phyloP scores from a whole-genome alignment of 2,329 filamentous ascomycete genomes.

The Ophiognomonia clavigignenti-juglandacearum region DNA sequence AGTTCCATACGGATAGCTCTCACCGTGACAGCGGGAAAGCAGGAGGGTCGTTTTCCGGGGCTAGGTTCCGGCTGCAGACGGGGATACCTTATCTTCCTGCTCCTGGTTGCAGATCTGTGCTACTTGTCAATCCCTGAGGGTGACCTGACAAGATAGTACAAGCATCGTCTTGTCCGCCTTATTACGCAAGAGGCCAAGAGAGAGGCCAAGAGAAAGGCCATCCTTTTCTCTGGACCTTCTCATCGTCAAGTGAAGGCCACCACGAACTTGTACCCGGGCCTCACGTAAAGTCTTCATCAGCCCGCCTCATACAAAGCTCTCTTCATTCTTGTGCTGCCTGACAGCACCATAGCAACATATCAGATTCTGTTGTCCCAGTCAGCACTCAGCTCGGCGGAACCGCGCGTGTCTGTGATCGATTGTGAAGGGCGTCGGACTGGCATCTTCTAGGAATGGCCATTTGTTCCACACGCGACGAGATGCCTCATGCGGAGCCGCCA shows the following conservation, averaged over 20 bases:
- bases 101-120: conserved; percentile 3
- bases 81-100: conserved; percentile 13
- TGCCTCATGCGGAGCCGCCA: conserved; percentile 27
- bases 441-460: conserved; percentile 16
- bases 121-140: neutral
- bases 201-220: no score
- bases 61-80: conserved; percentile 3
- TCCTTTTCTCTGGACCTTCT: no score
- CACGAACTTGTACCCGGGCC: no score
- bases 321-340: neutral
- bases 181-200: no score
- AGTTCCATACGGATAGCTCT: no score
- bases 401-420: neutral
- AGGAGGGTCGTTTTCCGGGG: conserved; percentile 9
- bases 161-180: neutral
- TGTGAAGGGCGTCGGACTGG: neutral
- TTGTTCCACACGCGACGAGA: conserved; percentile 14
- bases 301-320: neutral
- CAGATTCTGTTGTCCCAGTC: neutral
- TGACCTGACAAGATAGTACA: conserved; percentile 2
- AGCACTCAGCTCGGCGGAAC: conserved; percentile 2
- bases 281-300: no score
- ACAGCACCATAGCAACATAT: neutral
- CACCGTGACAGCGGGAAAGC: conserved; percentile 10
- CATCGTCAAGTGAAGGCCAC: no score